Conservation (phyloP, 1,139 yeast species). For the Williopsis jadinii region DNA sequence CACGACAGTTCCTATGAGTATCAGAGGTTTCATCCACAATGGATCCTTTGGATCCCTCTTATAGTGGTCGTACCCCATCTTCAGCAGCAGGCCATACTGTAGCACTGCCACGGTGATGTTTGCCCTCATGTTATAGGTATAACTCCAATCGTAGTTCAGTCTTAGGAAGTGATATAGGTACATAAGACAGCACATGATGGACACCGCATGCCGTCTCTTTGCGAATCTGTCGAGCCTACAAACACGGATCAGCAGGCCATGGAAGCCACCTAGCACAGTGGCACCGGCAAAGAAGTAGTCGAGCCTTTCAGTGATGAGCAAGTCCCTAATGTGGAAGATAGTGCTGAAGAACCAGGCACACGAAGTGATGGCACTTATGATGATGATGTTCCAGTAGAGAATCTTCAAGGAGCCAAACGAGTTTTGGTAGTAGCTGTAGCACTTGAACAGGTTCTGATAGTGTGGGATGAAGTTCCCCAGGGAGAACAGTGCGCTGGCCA, state of each 20-base stretch:
- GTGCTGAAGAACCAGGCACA: slow-evolving; percentile 85
- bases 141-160: slow-evolving; percentile 73
- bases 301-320: slow-evolving; percentile 67
- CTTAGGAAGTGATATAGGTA: slow-evolving; percentile 62
- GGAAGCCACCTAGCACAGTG: slow-evolving; percentile 75
- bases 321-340: slow-evolving; percentile 83
- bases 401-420: slow-evolving; percentile 20
- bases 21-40: slow-evolving; percentile 39
- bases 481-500: slow-evolving; percentile 76
- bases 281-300: slow-evolving; percentile 94
- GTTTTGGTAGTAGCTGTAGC: slow-evolving; percentile 21
- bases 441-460: slow-evolving; percentile 44
- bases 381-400: slow-evolving; percentile 35
- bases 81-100: slow-evolving; percentile 46
- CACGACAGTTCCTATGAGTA: slow-evolving; percentile 44
- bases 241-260: slow-evolving; percentile 54
- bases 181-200: slow-evolving; percentile 37
- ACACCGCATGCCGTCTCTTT: slow-evolving; percentile 28
- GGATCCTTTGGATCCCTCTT: slow-evolving; percentile 11
- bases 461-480: slow-evolving; percentile 76
- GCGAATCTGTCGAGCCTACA: slow-evolving; percentile 44
- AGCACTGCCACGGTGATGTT: slow-evolving; percentile 71
- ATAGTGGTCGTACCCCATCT: slow-evolving; percentile 27
- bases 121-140: slow-evolving; percentile 90
- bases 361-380: slow-evolving; percentile 59